Percentiles rank a stretch among this genome's conserved stretches.
phyloP scores from a whole-genome alignment of 495 filamentous ascomycete species.

The Aspergillus cristatus region DNA sequence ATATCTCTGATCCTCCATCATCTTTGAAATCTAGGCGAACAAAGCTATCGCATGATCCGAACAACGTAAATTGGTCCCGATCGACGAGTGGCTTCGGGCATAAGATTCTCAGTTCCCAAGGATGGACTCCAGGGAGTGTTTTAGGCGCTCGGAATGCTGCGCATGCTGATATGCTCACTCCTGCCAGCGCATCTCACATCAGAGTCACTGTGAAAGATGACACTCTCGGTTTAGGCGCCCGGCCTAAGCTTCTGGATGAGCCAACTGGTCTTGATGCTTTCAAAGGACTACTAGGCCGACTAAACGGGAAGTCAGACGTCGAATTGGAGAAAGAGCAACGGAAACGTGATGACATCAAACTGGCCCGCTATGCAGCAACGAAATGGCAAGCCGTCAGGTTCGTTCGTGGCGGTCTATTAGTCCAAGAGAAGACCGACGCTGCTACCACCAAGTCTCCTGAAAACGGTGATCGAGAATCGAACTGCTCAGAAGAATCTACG shows the following conservation, averaged over 20 bases:
- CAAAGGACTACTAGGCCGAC: slow-evolving; percentile 70
- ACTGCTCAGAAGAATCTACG: not conserved
- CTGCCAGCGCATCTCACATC: slow-evolving; percentile 69
- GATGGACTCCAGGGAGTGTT: slow-evolving; percentile 77
- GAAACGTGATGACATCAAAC: slow-evolving; percentile 50
- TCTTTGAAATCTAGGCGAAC: slow-evolving; percentile 49
- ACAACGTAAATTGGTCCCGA: slow-evolving; percentile 84
- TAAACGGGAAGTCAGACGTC: slow-evolving; percentile 77
- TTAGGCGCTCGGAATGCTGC: slow-evolving; percentile 66
- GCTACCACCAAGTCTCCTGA: slow-evolving; percentile 14
- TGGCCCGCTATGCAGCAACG: slow-evolving; percentile 55
- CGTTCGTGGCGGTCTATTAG: slow-evolving; percentile 68
- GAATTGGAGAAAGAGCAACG: slow-evolving; percentile 56
- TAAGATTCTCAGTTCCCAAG: slow-evolving; percentile 72
- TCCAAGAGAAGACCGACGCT: slow-evolving; percentile 51
- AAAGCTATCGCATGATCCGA: slow-evolving; percentile 82
- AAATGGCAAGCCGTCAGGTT: slow-evolving; percentile 71
- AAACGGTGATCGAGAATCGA: not conserved
- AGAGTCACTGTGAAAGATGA: slow-evolving; percentile 77
- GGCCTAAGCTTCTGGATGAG: slow-evolving; percentile 48
- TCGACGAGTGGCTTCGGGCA: slow-evolving; percentile 78
- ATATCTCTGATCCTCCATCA: not conserved
- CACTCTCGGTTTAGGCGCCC: slow-evolving; percentile 79
- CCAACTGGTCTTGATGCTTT: slow-evolving; percentile 79
- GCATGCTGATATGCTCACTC: slow-evolving; percentile 65